Percentiles rank a stretch among this genome's conserved stretches.
Evolutionary conservation across 805 yeast species (phyloP).

Genomic region (Candida gorgasii): DNA sequence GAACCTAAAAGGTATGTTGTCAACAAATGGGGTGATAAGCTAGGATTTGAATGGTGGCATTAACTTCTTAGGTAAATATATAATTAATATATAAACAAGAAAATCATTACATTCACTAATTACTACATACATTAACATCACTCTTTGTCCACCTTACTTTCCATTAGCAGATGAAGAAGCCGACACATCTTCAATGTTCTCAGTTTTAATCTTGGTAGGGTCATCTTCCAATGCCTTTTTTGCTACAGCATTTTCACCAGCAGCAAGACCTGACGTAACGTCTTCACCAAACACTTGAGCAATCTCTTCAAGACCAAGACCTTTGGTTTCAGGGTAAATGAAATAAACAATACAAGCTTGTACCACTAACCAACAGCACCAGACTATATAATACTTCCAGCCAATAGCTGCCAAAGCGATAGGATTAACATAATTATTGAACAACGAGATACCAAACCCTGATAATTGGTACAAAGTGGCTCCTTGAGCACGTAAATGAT

Average conservation of each 20-base stretch:
- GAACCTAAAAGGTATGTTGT: conserved; percentile 32
- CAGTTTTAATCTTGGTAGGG: not conserved
- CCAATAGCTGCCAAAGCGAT: conserved; percentile 41
- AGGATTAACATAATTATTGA: conserved; percentile 31
- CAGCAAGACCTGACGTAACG: conserved; percentile 7
- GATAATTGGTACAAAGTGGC: conserved; percentile 20
- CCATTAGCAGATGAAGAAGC: not conserved
- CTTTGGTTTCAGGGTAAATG: conserved; percentile 44
- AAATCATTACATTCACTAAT: not conserved
- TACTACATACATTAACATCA: not conserved
- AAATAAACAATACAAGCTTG: conserved; percentile 31
- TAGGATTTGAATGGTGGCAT: conserved; percentile 38
- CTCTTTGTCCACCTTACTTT: too few species aligned
- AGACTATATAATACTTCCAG: conserved; percentile 48
- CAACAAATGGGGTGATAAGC: conserved; percentile 38
- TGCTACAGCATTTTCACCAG: conserved; percentile 9
- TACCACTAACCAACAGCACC: conserved; percentile 27
- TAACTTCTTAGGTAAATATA: not conserved
- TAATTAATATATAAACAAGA: not conserved
- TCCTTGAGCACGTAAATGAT: conserved; percentile 42
- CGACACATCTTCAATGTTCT: not conserved
- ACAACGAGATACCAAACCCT: conserved; percentile 21
- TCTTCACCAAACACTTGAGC: conserved; percentile 41
- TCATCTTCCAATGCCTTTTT: not conserved
- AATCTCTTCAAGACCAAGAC: conserved; percentile 44